Evolutionary conservation across 495 filamentous ascomycete species (phyloP), one percentile per base, ranked within the genome.

Genomic region (Trichoderma virens): DNA sequence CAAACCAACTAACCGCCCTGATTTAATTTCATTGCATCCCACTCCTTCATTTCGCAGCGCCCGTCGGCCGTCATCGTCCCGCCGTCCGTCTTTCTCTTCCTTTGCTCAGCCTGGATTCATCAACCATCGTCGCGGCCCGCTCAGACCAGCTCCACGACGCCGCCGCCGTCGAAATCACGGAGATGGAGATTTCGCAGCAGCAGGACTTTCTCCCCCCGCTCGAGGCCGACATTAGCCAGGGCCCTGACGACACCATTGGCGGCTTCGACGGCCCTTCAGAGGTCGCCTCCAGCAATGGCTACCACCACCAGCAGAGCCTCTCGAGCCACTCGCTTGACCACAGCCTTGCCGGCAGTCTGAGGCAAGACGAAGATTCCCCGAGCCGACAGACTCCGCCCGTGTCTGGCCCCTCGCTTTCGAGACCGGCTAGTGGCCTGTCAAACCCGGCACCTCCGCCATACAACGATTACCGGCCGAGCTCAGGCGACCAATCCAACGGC

Each of bases 391-490:
- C 75, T 3, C 76, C 73, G 60, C 75, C 76, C 5, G 67, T 75
- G 16, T 59, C 70, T 8, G 73, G 72, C 38, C 68, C 74, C 23
- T 71, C 77, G 13, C 72, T 78, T 67, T 78, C 75, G 30, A 77
- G 82, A 51, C 81, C 82, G 2, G 77, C 81, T 18, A 83, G 80
- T 14, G 78, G 80, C 27, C 75, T 83, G 38, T 82, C 80, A 3
- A 75, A 75, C 56, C 54, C 69, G 6, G 38, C 35, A 20, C 23
- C 51, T 56, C 27, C 38, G 5, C 38, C 61, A 6, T 41, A 62
- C 38, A 30, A 43, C 25, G 72, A 77, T 67, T 74, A 78, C 47
- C 73, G 76, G 39, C 76, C 74, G n/a, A 73, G 68, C 39, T 69
- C 71, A 14, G 68, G 74, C 34, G 76, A 76, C 25, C 76, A 78